These are phyloP conservation scores for Lactifluus hygrophoroides DNA, from an alignment of 768 basidiomycete genomes.

Conservation along the genomic window DNA sequence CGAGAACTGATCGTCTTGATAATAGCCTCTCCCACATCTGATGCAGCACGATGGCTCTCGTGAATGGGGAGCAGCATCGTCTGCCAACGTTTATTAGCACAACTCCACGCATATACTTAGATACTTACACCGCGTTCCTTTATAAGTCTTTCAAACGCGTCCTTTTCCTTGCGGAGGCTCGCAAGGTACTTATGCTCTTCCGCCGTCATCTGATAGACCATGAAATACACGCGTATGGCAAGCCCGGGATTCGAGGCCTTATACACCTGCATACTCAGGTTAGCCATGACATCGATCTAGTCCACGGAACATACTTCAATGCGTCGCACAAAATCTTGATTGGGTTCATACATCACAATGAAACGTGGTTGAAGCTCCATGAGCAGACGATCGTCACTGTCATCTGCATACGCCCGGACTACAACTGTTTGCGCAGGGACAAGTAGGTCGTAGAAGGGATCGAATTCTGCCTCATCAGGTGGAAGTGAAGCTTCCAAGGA, in stretches of 20 bases:
- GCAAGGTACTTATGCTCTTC: conserved; percentile 96
- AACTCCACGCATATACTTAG: conserved; percentile 16
- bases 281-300: background rate
- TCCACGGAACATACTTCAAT: conserved; percentile 56
- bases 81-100: conserved; percentile 31
- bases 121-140: conserved; percentile 75
- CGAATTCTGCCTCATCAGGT: conserved; percentile 42
- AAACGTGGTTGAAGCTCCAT: conserved; percentile 85
- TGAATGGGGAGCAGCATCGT: conserved; percentile 82
- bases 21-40: conserved; percentile 41
- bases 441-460: conserved; percentile 72
- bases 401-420: conserved; percentile 83
- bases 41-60: conserved; percentile 44
- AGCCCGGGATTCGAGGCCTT: conserved; percentile 76
- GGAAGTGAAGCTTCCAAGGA: conserved; percentile 11
- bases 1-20: conserved; percentile 80
- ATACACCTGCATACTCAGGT: conserved; percentile 54
- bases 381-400: conserved; percentile 84
- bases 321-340: conserved; percentile 84
- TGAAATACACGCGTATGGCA: conserved; percentile 85
- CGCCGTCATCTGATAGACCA: conserved; percentile 87
- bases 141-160: conserved; percentile 87
- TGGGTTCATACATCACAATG: conserved; percentile 93
- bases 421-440: conserved; percentile 72
- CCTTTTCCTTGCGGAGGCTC: conserved; percentile 83